Base-by-base conservation (phyloP, 345 rosid genomes). In the Cochlearia excelsa region DNA sequence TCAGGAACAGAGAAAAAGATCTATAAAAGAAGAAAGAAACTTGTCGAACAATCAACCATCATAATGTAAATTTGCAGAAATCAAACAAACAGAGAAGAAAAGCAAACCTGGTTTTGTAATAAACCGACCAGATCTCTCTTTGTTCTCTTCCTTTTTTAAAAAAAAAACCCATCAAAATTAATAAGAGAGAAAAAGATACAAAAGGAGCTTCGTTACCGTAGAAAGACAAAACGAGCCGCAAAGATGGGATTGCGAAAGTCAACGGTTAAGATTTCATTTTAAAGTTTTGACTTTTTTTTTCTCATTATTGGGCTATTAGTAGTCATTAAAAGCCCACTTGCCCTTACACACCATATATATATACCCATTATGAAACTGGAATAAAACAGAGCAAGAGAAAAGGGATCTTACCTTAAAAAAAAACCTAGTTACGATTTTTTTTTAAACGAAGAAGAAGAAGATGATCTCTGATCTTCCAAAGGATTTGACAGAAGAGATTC, bases 71-170 rank as follows among this genome's bases (percentile, higher is more conserved):
- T 38, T 8, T 51, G 7, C 34, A 44, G 39, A 35, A 38, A 44
- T 1, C 53, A 59, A 37, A 37, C 29, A 16, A 50, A 73, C 46
- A 46, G 54, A 52, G 62, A 48, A 50, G 9, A 6, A 37, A 50
- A 51, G 1, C 45, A 57, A 63, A 70, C 65, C 65, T 70, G 69
- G 69, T 64, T 64, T 58, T 58, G 52, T 59, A 42, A 70, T 46
- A 61, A 63, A 70, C 63, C 23, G 23, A 16, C 74, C 65, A 70
- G 74, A 70, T 63, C 65, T 57, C 43, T 43, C 46, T 16, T 63
- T 57, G 46, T 63, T 37, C 64, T 49, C 46, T 56, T 62, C 37
- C 37, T 3, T 30, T n/a, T 38, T 11, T 7, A 53, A 16, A 16
- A 16, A 16, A 16, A 16, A 16, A 16, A 16, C 0, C 30, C 26